Base-by-base conservation (phyloP, 805 yeast species). In the Maudiozyma barnettii region DNA sequence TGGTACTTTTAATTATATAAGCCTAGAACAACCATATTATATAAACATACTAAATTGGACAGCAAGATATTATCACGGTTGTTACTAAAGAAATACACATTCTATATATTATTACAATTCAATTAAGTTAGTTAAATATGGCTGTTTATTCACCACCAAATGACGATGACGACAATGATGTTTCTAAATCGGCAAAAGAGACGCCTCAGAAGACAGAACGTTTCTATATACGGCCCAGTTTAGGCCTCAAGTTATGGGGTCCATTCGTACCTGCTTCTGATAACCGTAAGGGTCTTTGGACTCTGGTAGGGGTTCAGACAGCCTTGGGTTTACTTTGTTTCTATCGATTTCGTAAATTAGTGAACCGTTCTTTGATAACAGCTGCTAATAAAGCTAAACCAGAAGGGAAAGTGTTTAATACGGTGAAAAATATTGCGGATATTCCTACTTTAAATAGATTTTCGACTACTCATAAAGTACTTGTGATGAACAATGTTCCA, bases 221-320 rank as follows among this genome's bases (percentile, higher is more conserved):
- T 30, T 61, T 63, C 40, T 61, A 64, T 45, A 64, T 70, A 40
- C 64, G 75, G 50, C 89, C 89, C 2, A 75, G 78, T 45, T 59
- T 79, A 20, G 87, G 86, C 0, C 67, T 82, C 45, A 66, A 68
- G 51, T 54, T 79, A 31, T 79, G 86, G 81, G 85, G 89, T 0
- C 88, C 88, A 0, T 59, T 83, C 20, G 82, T 79, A 1, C 91
- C 91, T 2, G 84, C 89, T 1, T 73, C 83, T 8, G 90, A 83
- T 52, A 78, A 81, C 58, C 59, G 66, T 30, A 62, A 70, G 2
- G 85, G 84, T 1, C 58, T 82, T 1, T 75, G 74, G 55, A 55
- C 76, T 0, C 59, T 81, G 44, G 69, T 79, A 2, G 77, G 76
- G 0, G 48, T 75, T 2, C 90, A 83, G 57, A 60, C 79, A 20